A percentile compares a stretch with the other conserved stretches of the same genome.
phyloP scores from a whole-genome alignment of 2,329 filamentous ascomycete genomes.

The Phialophora tarda region DNA sequence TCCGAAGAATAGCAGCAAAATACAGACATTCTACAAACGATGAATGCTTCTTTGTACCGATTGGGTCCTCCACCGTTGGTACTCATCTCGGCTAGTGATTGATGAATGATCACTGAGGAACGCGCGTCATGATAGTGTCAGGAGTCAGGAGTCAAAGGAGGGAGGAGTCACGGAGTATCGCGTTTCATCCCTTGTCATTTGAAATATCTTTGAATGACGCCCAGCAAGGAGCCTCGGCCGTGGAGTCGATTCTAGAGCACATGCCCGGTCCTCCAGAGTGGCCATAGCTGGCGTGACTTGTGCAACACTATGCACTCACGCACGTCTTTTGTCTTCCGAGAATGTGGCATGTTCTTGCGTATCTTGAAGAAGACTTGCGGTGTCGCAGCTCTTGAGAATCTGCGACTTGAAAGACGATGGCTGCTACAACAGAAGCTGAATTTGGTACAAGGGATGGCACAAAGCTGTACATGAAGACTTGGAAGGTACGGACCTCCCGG shows the following conservation, averaged over 20 bases:
- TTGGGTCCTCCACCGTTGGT: neutral
- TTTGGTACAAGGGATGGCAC: constrained; percentile 59
- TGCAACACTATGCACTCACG: constrained; percentile 2
- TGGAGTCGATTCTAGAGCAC: neutral
- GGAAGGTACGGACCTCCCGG: constrained; percentile 55
- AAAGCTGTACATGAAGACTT: constrained; percentile 66
- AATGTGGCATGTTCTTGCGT: neutral
- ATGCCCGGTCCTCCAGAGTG: neutral
- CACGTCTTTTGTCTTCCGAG: neutral
- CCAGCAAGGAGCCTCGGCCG: neutral
- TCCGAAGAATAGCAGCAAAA: neutral
- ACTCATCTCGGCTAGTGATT: neutral
- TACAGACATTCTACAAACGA: neutral
- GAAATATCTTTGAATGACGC: neutral
- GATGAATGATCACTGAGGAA: neutral
- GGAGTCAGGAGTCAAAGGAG: neutral
- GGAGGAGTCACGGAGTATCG: neutral
- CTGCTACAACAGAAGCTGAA: constrained; percentile 57
- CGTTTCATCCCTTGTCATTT: constrained; percentile 1
- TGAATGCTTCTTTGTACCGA: neutral
- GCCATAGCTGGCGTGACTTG: neutral
- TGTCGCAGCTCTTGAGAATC: neutral
- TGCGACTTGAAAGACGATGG: neutral
- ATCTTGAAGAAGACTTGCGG: neutral
- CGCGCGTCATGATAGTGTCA: neutral